phyloP scores from a whole-genome alignment of 176 grass and related monocot genomes.

The Dendrocalamus sinicus region DNA sequence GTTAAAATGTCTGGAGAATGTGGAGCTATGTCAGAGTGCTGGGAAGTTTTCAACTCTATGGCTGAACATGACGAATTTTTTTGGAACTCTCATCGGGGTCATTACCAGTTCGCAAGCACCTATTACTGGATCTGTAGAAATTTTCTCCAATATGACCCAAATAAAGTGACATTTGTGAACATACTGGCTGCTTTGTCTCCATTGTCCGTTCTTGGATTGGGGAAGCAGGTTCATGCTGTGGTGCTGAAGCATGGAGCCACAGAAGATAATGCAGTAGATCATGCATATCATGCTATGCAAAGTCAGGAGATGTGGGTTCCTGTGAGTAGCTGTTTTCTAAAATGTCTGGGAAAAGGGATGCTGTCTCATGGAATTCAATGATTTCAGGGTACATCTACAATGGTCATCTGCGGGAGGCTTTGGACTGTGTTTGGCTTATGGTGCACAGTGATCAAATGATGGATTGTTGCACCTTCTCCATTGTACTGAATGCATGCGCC shows the following conservation, averaged over 20 bases:
- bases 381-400: slow-evolving; percentile 80
- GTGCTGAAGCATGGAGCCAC: slow-evolving; percentile 69
- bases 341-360: slow-evolving; percentile 71
- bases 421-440: slow-evolving; percentile 83
- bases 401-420: slow-evolving; percentile 72
- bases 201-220: slow-evolving; percentile 59
- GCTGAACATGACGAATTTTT: slow-evolving; percentile 65
- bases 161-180: slow-evolving; percentile 82
- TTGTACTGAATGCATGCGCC: slow-evolving; percentile 73
- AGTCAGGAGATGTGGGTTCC: slow-evolving; percentile 70
- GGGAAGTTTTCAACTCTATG: slow-evolving; percentile 72
- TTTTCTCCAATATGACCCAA: slow-evolving; percentile 77
- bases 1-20: slow-evolving; percentile 85
- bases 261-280: slow-evolving; percentile 64
- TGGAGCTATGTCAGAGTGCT: slow-evolving; percentile 57
- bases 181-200: slow-evolving; percentile 64
- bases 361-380: slow-evolving; percentile 82
- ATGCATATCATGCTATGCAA: slow-evolving; percentile 81
- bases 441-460: slow-evolving; percentile 61
- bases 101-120: slow-evolving; percentile 54
- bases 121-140: slow-evolving; percentile 47
- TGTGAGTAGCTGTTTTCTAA: slow-evolving; percentile 61
- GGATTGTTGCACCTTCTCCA: slow-evolving; percentile 76
- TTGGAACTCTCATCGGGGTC: slow-evolving; percentile 83
- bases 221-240: slow-evolving; percentile 68